Evolutionary conservation across 345 rosid species (phyloP).

Genomic region (Syzygium jambos): DNA sequence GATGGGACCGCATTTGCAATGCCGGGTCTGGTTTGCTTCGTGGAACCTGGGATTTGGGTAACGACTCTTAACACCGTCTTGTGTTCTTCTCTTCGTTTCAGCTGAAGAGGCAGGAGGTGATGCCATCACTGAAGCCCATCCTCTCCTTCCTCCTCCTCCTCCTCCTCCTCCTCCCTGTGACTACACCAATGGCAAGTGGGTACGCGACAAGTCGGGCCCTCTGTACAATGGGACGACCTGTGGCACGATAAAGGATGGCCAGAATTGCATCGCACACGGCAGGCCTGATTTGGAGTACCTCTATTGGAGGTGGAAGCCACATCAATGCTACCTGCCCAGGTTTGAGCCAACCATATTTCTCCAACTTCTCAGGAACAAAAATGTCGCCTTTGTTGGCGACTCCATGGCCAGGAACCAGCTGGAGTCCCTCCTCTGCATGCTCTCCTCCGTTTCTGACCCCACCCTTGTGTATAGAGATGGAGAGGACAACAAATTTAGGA

Average conservation of each 20-base stretch:
- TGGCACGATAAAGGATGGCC: slow-evolving; percentile 76
- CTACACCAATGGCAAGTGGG: slow-evolving; percentile 70
- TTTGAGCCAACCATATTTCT: slow-evolving; percentile 69
- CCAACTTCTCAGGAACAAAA: slow-evolving; percentile 42
- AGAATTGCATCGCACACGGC: slow-evolving; percentile 75
- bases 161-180: slow-evolving; percentile 34
- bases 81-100: neutral
- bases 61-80: neutral
- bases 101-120: neutral
- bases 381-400: slow-evolving; percentile 86
- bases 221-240: slow-evolving; percentile 72
- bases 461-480: slow-evolving; percentile 53
- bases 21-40: neutral
- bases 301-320: slow-evolving; percentile 89
- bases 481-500: slow-evolving; percentile 71
- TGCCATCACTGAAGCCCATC: neutral
- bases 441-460: slow-evolving; percentile 50
- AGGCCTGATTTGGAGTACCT: slow-evolving; percentile 80
- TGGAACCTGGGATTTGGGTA: neutral
- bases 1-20: neutral
- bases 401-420: slow-evolving; percentile 98
- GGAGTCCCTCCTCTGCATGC: slow-evolving; percentile 83
- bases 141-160: neutral
- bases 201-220: slow-evolving; percentile 60
- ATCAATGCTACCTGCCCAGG: slow-evolving; percentile 66